Percentiles rank a stretch among this genome's conserved stretches.
These are phyloP conservation scores for Verticillium isaacii DNA, from an alignment of 2,329 filamentous ascomycete species.

Conservation along the genomic window DNA sequence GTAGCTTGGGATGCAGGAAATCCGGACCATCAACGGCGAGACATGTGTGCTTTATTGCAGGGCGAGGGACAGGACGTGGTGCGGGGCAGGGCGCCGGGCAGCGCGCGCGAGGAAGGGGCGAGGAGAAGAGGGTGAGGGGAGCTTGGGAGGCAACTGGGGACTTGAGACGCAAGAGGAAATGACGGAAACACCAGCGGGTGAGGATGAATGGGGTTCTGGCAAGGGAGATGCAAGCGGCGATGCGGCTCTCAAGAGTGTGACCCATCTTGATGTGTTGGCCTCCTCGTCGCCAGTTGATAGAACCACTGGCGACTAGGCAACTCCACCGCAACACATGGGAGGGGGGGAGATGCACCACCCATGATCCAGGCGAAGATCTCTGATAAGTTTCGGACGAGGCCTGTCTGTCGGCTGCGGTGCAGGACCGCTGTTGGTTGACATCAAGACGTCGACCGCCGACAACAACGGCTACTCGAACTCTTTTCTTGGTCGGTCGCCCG, in stretches of 20 bases:
- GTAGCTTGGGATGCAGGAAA: constrained; percentile 40
- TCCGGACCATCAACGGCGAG: constrained; percentile 51
- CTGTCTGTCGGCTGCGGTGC: constrained; percentile 2
- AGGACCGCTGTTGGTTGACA: background rate
- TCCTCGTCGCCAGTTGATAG: constrained; percentile 76
- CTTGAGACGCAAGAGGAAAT: constrained; percentile 31
- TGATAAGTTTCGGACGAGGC: constrained; percentile 32
- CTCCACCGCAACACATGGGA: constrained; percentile 55
- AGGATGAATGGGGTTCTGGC: constrained; percentile 25
- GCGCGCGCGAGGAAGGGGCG: background rate
- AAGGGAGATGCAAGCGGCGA: constrained; percentile 52
- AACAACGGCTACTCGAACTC: background rate
- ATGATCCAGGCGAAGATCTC: constrained; percentile 41
- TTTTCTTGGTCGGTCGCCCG: background rate
- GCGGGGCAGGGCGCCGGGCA: constrained; percentile 41
- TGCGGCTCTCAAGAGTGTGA: constrained; percentile 66
- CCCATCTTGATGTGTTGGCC: constrained; percentile 88
- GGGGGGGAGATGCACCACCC: constrained; percentile 35
- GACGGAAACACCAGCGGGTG: constrained; percentile 29
- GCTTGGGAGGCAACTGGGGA: constrained; percentile 15
- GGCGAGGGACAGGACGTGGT: constrained; percentile 35
- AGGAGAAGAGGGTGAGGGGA: background rate
- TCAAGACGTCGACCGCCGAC: background rate
- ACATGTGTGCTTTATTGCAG: constrained; percentile 64
- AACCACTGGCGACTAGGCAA: constrained; percentile 56